Conservation (phyloP, 768 basidiomycete genomes). For the Peribolospora kevripleyi region DNA sequence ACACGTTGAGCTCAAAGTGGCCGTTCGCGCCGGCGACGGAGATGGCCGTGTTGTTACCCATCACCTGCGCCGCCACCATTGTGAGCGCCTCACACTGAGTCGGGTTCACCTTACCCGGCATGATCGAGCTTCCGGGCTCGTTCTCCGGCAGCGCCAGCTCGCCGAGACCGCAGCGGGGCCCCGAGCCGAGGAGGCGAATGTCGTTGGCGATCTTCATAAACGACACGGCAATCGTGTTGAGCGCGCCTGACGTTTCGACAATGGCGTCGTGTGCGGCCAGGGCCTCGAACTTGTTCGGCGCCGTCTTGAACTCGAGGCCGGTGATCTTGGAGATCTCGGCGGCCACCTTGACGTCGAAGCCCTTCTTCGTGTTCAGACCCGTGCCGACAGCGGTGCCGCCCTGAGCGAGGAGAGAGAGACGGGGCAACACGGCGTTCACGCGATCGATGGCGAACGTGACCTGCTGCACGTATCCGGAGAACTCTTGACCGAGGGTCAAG, state of each 20-base stretch:
- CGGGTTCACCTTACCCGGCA: constrained; percentile 99
- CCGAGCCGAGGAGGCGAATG: constrained; percentile 89
- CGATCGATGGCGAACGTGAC: constrained; percentile 71
- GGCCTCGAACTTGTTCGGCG: constrained; percentile 99
- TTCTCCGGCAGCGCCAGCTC: constrained; percentile 89
- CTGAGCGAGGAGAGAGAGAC: constrained; percentile 72
- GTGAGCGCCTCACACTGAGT: constrained; percentile 97
- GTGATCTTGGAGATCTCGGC: constrained; percentile 74
- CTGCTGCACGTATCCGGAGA: constrained; percentile 93
- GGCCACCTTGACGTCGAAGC: constrained; percentile 87
- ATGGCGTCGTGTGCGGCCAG: constrained; percentile 95
- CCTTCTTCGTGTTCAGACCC: constrained; percentile 91
- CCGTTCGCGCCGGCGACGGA: constrained; percentile 81
- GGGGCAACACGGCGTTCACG: constrained; percentile 53
- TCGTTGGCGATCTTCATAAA: constrained; percentile 99
- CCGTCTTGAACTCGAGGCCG: constrained; percentile 75
- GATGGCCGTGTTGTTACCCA: constrained; percentile 87
- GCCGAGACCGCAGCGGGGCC: constrained; percentile 89
- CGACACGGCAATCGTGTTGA: constrained; percentile 88
- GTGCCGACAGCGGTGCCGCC: constrained; percentile 98
- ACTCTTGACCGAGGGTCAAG: constrained; percentile 91
- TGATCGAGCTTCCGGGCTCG: constrained; percentile 96
- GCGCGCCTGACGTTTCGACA: constrained; percentile 85
- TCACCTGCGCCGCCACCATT: constrained; percentile 96
- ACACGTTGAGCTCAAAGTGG: constrained; percentile 98